A percentile compares a stretch with the other conserved stretches of the same genome.
Conservation (phyloP, 805 yeast species). For the Hanseniaspora valbyensis region DNA sequence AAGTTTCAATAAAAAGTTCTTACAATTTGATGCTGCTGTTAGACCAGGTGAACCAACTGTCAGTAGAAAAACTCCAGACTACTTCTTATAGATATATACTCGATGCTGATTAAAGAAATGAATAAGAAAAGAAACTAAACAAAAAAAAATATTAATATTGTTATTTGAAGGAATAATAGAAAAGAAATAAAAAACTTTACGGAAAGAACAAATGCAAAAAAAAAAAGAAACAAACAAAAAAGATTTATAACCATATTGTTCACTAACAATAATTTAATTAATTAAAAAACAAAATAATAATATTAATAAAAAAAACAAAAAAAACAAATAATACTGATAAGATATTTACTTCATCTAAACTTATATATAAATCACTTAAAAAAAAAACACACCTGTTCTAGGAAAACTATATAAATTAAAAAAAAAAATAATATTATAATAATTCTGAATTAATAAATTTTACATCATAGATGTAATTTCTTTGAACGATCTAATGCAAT, state of each 20-base stretch:
- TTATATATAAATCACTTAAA: too few relatives aligned
- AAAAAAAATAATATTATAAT: not conserved
- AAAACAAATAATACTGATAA: too few relatives aligned
- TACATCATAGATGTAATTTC: conserved; percentile 26
- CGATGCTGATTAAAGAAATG: too few relatives aligned
- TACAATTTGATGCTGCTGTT: conserved; percentile 92
- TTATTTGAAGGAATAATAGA: too few relatives aligned
- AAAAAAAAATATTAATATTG: not conserved
- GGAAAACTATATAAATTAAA: not conserved
- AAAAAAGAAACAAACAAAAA: too few relatives aligned
- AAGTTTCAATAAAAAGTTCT: conserved; percentile 76
- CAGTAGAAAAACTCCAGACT: conserved; percentile 92
- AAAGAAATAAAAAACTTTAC: too few relatives aligned
- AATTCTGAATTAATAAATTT: not conserved
- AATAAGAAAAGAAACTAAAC: not conserved
- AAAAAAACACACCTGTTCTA: too few relatives aligned
- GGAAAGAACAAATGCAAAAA: too few relatives aligned
- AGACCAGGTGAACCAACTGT: conserved; percentile 98
- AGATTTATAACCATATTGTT: too few relatives aligned
- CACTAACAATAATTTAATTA: too few relatives aligned
- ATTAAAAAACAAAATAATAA: not conserved
- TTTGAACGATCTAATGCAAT: conserved; percentile 72
- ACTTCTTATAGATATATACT: conserved; percentile 54
- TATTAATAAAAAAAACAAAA: too few relatives aligned
- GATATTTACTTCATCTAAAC: too few relatives aligned